Evolutionary conservation across 108 stramenopile genomes (phyloP).

Genomic region (Pseudonitzschia pungens): DNA sequence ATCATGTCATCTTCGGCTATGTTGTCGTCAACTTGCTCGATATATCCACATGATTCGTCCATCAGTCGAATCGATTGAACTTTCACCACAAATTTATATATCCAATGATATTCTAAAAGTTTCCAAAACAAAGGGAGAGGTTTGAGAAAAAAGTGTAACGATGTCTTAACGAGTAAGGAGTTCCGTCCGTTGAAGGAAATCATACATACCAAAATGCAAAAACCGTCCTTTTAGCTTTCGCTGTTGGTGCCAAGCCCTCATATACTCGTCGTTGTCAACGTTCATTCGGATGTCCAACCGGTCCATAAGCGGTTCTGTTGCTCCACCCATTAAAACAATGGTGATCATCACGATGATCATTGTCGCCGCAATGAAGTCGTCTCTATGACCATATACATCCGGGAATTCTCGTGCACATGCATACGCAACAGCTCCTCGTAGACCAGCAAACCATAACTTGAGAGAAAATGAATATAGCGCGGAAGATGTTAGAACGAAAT

Average conservation of each 20-base stretch:
- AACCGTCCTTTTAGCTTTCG: slow-evolving; percentile 36
- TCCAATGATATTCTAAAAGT: slow-evolving; percentile 21
- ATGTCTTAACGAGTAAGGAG: not conserved
- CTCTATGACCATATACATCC: slow-evolving; percentile 42
- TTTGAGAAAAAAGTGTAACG: not conserved
- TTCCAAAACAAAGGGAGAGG: no score
- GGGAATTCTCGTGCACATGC: slow-evolving; percentile 68
- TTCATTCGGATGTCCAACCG: slow-evolving; percentile 40
- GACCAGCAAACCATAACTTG: slow-evolving; percentile 68
- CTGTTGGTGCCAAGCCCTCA: slow-evolving; percentile 39
- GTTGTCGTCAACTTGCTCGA: slow-evolving; percentile 17
- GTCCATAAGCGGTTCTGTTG: slow-evolving; percentile 42
- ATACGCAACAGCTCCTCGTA: slow-evolving; percentile 78
- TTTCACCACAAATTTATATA: slow-evolving; percentile 20
- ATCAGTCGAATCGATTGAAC: slow-evolving; percentile 4
- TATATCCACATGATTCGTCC: slow-evolving; percentile 19
- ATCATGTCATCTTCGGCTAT: not conserved
- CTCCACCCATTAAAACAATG: slow-evolving; percentile 56
- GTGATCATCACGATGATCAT: slow-evolving; percentile 61
- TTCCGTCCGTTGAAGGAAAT: not conserved
- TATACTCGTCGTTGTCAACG: slow-evolving; percentile 64
- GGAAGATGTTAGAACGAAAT: not conserved
- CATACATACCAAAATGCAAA: slow-evolving; percentile 40
- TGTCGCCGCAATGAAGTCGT: slow-evolving; percentile 52
- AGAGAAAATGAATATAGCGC: not conserved